Conservation (phyloP, 371 early-diverging fungal species). For the Rhizopus microsporus region DNA sequence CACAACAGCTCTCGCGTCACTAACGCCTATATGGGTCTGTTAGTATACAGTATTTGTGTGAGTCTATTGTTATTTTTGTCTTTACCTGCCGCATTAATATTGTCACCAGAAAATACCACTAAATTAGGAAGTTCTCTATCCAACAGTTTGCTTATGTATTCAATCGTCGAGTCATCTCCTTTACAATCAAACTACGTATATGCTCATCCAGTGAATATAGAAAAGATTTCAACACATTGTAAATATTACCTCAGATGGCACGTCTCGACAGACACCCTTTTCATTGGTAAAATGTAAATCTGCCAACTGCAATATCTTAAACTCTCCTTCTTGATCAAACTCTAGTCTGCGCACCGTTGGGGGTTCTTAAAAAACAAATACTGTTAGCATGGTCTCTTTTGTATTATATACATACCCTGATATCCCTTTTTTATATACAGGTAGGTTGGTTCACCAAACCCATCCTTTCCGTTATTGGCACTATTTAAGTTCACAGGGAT, state of each 20-base stretch:
- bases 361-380: constrained; percentile 11
- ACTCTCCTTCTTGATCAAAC: constrained; percentile 44
- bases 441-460: constrained; percentile 42
- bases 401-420: constrained; percentile 21
- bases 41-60: background rate
- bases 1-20: constrained; percentile 44
- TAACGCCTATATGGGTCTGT: constrained; percentile 18
- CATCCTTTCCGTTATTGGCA: constrained; percentile 23
- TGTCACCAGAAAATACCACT: constrained; percentile 61
- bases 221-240: background rate
- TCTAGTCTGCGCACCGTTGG: constrained; percentile 30
- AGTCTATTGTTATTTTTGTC: background rate
- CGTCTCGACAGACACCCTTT: constrained; percentile 43
- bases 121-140: constrained; percentile 55
- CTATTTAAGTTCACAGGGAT: constrained; percentile 39
- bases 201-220: background rate
- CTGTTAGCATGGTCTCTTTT: background rate
- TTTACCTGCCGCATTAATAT: constrained; percentile 46
- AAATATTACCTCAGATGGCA: constrained; percentile 35
- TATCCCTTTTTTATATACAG: constrained; percentile 30
- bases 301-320: constrained; percentile 58
- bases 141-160: constrained; percentile 43
- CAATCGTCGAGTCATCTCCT: constrained; percentile 49
- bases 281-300: constrained; percentile 61
- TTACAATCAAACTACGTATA: constrained; percentile 39